Conservation (phyloP, 2,329 filamentous ascomycete species). For the Bipolaris bicolor region DNA sequence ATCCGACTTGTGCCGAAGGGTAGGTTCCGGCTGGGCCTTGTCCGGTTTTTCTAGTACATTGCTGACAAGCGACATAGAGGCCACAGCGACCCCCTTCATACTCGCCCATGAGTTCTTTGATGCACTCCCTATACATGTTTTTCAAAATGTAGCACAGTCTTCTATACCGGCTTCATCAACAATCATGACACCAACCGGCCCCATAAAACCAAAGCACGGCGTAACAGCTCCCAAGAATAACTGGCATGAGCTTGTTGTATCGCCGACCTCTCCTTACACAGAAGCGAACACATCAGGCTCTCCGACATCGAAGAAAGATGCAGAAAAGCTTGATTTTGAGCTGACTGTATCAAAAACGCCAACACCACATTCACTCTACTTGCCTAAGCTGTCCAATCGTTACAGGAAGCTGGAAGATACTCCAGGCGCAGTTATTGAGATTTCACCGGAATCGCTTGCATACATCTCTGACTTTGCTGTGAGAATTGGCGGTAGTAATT, state of each 20-base stretch:
- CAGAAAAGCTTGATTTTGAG: slow-evolving; percentile 77
- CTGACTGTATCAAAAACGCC: slow-evolving; percentile 75
- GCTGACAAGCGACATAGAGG: slow-evolving; percentile 54
- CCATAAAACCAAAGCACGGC: slow-evolving; percentile 50
- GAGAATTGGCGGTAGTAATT: slow-evolving; percentile 74
- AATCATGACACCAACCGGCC: slow-evolving; percentile 57
- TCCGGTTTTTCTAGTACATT: background rate
- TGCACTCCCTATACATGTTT: slow-evolving; percentile 92
- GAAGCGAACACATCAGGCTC: slow-evolving; percentile 46
- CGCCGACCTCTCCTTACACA: slow-evolving; percentile 49
- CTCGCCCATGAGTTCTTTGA: slow-evolving; percentile 99
- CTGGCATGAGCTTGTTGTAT: slow-evolving; percentile 54
- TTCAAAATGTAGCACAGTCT: slow-evolving; percentile 71
- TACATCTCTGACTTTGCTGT: slow-evolving; percentile 82
- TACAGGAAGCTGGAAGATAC: slow-evolving; percentile 75
- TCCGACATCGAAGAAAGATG: slow-evolving; percentile 17
- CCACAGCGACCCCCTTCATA: slow-evolving; percentile 83
- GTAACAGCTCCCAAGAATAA: slow-evolving; percentile 46
- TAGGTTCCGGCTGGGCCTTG: slow-evolving; percentile 48
- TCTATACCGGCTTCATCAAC: slow-evolving; percentile 47
- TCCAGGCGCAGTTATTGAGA: slow-evolving; percentile 77
- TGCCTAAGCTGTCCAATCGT: slow-evolving; percentile 80
- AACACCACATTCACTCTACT: slow-evolving; percentile 82
- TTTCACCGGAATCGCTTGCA: slow-evolving; percentile 84
- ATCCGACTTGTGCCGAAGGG: slow-evolving; percentile 79